Base-by-base conservation (phyloP, 345 rosid genomes). In the Salix suchowensis region DNA sequence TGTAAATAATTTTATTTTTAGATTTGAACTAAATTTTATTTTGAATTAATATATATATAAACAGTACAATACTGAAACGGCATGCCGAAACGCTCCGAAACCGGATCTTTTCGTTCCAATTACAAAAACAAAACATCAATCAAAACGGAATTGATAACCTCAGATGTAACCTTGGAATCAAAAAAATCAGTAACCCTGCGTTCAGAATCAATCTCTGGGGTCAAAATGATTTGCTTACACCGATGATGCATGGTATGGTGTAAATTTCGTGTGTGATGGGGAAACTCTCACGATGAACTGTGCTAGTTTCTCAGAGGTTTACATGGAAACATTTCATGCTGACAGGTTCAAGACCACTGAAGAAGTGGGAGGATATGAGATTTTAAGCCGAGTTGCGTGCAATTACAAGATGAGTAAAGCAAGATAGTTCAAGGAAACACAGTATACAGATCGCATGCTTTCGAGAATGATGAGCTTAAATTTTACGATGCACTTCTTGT, bases 241-340 rank as follows among this genome's bases (percentile, higher is more conserved):
- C 10, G 72, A 68, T 26, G 24, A 40, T 68, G 72, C 72, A n/a
- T 68, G 71, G 71, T 40, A 42, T n/a, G 54, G n/a, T 23, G 54
- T 68, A 28, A 10, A 42, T n/a, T 39, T 68, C 6, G 28, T n/a
- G 14, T 68, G 28, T 23, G 54, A 42, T 68, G 72, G 72, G 1
- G 50, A 68, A 12, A 39, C 44, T 2, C 14, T 68, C 28, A 37
- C 50, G 11, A 12, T 68, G 9, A 42, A 23, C 55, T 42, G 23
- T 12, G 21, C 54, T 42, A 2, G 26, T 21, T 68, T 68, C 11
- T 18, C 72, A 4, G 54, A 68, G 1, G 72, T 7, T 5, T 12
- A 39, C 32, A 7, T 39, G 12, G 55, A 68, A n/a, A 40, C 48
- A n/a, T 40, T 21, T 30, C 30, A n/a, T 0, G 72, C 42, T 11